Evolutionary conservation across 352 stramenopile species (phyloP), one percentile per base, ranked within the genome.

Genomic region (Plasmopara muralis): DNA sequence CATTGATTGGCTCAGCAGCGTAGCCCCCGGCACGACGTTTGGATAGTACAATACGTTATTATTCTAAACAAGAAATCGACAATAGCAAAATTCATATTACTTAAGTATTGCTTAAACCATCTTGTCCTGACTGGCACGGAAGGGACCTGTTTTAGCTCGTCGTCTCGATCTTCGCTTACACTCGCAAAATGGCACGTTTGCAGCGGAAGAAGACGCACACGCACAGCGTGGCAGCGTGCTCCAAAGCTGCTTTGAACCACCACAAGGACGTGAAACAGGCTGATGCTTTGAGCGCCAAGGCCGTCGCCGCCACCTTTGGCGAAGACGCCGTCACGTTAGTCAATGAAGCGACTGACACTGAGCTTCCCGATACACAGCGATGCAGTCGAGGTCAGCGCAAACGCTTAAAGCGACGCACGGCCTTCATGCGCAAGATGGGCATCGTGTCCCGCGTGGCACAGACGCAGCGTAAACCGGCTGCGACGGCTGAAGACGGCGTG

Each of bases 351-450:
- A 50, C 53, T 20, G 64, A 81, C 10, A 65, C 69, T 25, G 59
- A 66, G 15, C 58, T 43, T 28, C 53, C 55, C 5, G 68, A 67
- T n/a, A 51, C 51, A 9, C 60, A 69, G 46, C 72, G 61, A 28
- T 62, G 89, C 46, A 93, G 83, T 44, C 83, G 83, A 28, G 83
- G 83, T 0, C 83, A 93, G 55, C 78, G 83, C 60, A 93, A 93
- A 52, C 83, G 83, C 0, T 70, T 89, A 38, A 93, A 92, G 60
- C 78, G 81, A 5, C 83, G 83, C 12, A 64, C 64, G 12, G 81
- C 83, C 48, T 92, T 93, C 60, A 75, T 92, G 70, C 77, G 77
- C 50, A 93, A 93, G 62, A 92, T 92, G 79, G 83, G 81, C 4
- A 69, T 94, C 29, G 83, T 92, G 47, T 64, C 82, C 12, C 79